These are phyloP conservation scores for Akanthomyces lecanii DNA, from an alignment of 2,329 filamentous ascomycete genomes.

Conservation along the genomic window DNA sequence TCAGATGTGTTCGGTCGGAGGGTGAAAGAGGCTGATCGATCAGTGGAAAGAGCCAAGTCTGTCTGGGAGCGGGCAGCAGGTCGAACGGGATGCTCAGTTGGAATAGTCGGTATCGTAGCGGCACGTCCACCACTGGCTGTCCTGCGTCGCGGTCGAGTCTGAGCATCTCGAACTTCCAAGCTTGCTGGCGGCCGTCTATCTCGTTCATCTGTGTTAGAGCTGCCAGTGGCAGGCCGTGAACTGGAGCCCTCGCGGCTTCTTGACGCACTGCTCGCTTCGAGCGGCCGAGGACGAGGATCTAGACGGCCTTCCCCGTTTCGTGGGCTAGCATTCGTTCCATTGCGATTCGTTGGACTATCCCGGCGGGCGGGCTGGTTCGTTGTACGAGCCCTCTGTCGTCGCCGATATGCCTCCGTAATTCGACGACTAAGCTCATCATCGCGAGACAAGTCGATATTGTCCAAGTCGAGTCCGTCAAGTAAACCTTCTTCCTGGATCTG, in stretches of 20 bases:
- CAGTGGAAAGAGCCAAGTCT: constrained; percentile 51
- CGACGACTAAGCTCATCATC: constrained; percentile 88
- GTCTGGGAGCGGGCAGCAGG: constrained; percentile 60
- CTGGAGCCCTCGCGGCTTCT: constrained; percentile 37
- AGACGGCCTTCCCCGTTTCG: background rate
- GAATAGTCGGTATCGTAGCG: constrained; percentile 45
- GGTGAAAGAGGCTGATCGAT: constrained; percentile 34
- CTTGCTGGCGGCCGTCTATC: constrained; percentile 45
- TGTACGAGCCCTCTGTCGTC: constrained; percentile 64
- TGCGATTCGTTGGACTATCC: constrained; percentile 24
- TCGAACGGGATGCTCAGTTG: constrained; percentile 39
- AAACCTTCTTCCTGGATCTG: constrained; percentile 87
- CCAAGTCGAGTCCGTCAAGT: constrained; percentile 81
- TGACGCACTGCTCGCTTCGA: constrained; percentile 25
- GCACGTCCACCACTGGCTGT: constrained; percentile 54
- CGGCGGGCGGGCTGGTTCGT: constrained; percentile 36
- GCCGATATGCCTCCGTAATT: constrained; percentile 82
- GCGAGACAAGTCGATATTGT: constrained; percentile 76
- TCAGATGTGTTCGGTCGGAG: constrained; percentile 40
- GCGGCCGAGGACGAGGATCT: constrained; percentile 28
- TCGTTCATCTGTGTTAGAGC: constrained; percentile 41
- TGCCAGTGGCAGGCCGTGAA: constrained; percentile 44
- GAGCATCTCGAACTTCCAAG: constrained; percentile 30
- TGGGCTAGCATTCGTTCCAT: background rate
- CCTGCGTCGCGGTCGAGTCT: constrained; percentile 38